A percentile compares a stretch with the other conserved stretches of the same genome.
Evolutionary conservation across 768 basidiomycete species (phyloP).

Genomic region (Lactifluus hygrophoroides): DNA sequence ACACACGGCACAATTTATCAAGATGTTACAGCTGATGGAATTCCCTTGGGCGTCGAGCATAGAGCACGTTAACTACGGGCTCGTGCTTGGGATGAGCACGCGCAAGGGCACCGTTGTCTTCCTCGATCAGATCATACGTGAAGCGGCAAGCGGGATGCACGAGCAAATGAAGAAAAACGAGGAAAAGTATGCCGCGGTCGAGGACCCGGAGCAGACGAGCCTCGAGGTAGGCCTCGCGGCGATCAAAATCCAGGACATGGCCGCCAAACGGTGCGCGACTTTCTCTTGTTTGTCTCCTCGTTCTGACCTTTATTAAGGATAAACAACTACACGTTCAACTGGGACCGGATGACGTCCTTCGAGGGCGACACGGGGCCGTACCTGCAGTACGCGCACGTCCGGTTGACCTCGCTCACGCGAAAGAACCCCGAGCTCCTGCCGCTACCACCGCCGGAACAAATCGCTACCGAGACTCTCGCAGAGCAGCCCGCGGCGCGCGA

Average conservation of each 20-base stretch:
- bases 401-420: conserved; percentile 81
- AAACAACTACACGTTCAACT: conserved; percentile 94
- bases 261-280: conserved; percentile 68
- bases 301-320: conserved; percentile 42
- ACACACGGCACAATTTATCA: conserved; percentile 89
- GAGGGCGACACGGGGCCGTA: conserved; percentile 96
- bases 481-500: conserved; percentile 71
- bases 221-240: conserved; percentile 88
- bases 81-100: conserved; percentile 94
- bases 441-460: conserved; percentile 58
- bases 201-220: conserved; percentile 73
- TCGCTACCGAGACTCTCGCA: conserved; percentile 58
- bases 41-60: conserved; percentile 79
- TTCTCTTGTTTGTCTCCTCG: background rate
- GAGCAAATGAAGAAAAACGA: conserved; percentile 95
- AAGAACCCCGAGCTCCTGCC: conserved; percentile 86
- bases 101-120: conserved; percentile 92
- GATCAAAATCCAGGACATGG: conserved; percentile 97
- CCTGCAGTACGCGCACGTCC: conserved; percentile 94
- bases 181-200: conserved; percentile 82
- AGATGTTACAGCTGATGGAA: conserved; percentile 82
- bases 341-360: conserved; percentile 90
- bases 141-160: conserved; percentile 85
- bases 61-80: conserved; percentile 84
- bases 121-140: conserved; percentile 85